Evolutionary conservation across 1,284 basidiomycete genomes (phyloP).

Genomic region (Marasmius sp.): DNA sequence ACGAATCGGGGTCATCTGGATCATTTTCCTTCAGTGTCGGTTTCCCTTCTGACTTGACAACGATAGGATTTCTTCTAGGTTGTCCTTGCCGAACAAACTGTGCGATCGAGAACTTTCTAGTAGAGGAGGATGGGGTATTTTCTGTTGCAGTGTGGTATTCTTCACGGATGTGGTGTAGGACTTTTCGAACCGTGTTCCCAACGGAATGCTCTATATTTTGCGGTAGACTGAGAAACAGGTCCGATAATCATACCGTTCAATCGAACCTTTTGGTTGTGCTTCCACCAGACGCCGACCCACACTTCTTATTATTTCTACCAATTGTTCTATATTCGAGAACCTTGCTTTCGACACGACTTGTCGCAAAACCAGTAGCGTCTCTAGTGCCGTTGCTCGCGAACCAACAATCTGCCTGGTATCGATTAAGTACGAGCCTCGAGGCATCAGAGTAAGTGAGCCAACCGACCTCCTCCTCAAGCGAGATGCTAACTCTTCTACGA

Average conservation of each 20-base stretch:
- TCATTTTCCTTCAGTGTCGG: slow-evolving; percentile 64
- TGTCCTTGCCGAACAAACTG: slow-evolving; percentile 79
- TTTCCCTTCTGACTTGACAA: slow-evolving; percentile 51
- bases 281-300: slow-evolving; percentile 83
- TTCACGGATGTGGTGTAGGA: slow-evolving; percentile 91
- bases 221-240: slow-evolving; percentile 7
- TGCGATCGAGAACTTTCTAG: slow-evolving; percentile 65
- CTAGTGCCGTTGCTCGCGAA: slow-evolving; percentile 84
- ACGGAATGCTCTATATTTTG: slow-evolving; percentile 79
- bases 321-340: slow-evolving; percentile 86
- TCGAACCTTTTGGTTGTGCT: slow-evolving; percentile 88
- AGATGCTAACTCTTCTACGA: slow-evolving; percentile 15
- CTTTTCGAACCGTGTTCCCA: slow-evolving; percentile 90
- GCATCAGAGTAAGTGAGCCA: slow-evolving; percentile 2
- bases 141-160: slow-evolving; percentile 78
- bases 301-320: slow-evolving; percentile 78
- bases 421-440: slow-evolving; percentile 3
- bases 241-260: slow-evolving; percentile 11
- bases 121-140: slow-evolving; percentile 37
- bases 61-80: slow-evolving; percentile 56
- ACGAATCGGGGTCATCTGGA: slow-evolving; percentile 71
- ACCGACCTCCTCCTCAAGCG: slow-evolving; percentile 14
- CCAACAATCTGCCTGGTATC: slow-evolving; percentile 79
- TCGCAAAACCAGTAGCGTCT: slow-evolving; percentile 85
- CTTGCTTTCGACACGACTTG: slow-evolving; percentile 87